These are phyloP conservation scores for Xenosphaeropsis pyriputrescens DNA, from an alignment of 2,329 filamentous ascomycete species.

Conservation along the genomic window DNA sequence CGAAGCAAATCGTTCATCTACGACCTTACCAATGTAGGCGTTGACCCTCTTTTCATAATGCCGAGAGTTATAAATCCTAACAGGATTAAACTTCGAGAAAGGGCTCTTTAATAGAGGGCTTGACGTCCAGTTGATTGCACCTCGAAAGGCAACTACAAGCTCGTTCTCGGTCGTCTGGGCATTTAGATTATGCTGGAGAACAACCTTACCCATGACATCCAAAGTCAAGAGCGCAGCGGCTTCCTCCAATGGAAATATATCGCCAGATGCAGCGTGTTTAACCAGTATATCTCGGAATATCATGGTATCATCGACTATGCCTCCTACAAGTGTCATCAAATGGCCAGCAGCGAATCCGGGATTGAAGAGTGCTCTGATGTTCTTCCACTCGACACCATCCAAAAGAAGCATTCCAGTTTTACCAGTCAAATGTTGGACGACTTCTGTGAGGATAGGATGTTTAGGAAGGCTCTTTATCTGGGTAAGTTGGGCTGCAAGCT, in stretches of 20 bases:
- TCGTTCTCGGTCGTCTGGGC: slow-evolving; percentile 3
- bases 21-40: slow-evolving; percentile 1
- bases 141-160: background rate
- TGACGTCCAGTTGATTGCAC: background rate
- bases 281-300: slow-evolving; percentile 4
- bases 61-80: background rate
- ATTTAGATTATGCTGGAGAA: slow-evolving; percentile 6
- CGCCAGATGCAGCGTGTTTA: slow-evolving; percentile 1
- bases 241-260: slow-evolving; percentile 5
- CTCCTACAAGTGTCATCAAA: slow-evolving; percentile 5
- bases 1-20: background rate
- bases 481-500: slow-evolving; percentile 2
- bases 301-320: slow-evolving; percentile 7
- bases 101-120: background rate
- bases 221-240: slow-evolving; percentile 4
- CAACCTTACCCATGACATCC: slow-evolving; percentile 8
- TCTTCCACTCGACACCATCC: slow-evolving; percentile 11
- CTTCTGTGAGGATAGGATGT: slow-evolving; percentile 1
- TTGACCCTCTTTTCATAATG: slow-evolving; percentile 3
- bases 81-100: background rate
- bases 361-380: slow-evolving; percentile 9
- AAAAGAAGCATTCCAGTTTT: slow-evolving; percentile 4
- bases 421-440: slow-evolving; percentile 2
- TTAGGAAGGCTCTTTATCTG: slow-evolving; percentile 2
- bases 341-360: slow-evolving; percentile 10